A percentile compares a stretch with the other conserved stretches of the same genome.
Conservation (phyloP, 345 rosid species). For the Ailanthus altissimus region DNA sequence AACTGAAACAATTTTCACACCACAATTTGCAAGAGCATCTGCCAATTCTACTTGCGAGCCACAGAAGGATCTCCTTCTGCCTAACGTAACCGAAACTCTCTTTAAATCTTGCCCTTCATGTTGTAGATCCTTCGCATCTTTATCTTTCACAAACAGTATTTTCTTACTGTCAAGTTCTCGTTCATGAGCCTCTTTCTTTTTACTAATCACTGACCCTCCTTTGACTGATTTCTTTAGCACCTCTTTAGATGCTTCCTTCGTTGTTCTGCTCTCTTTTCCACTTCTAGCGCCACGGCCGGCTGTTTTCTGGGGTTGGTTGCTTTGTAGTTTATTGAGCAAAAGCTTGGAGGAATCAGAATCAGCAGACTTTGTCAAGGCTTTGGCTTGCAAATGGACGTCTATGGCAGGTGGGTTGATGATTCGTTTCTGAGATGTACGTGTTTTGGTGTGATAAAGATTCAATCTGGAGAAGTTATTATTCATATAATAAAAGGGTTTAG, state of each 20-base stretch:
- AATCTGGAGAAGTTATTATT: slow-evolving; percentile 26
- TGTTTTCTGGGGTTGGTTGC: slow-evolving; percentile 21
- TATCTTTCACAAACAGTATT: slow-evolving; percentile 9
- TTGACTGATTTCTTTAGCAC: slow-evolving; percentile 23
- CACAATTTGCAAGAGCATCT: slow-evolving; percentile 57
- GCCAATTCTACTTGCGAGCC: slow-evolving; percentile 52
- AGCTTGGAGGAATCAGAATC: slow-evolving; percentile 45
- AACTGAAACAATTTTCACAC: slow-evolving; percentile 64
- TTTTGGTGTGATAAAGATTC: slow-evolving; percentile 23
- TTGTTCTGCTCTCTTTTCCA: slow-evolving; percentile 21
- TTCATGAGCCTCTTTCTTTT: slow-evolving; percentile 20
- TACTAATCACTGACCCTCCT: slow-evolving; percentile 22
- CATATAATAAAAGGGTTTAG: slow-evolving; percentile 25
- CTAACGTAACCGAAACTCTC: slow-evolving; percentile 38
- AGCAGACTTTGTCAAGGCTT: slow-evolving; percentile 51
- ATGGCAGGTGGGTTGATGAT: slow-evolving; percentile 6
- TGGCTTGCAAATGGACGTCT: slow-evolving; percentile 50
- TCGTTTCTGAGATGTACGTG: slow-evolving; percentile 26
- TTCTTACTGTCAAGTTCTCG: slow-evolving; percentile 12
- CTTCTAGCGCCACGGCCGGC: slow-evolving; percentile 8
- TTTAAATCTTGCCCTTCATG: slow-evolving; percentile 29
- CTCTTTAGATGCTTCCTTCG: slow-evolving; percentile 30
- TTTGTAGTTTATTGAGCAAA: slow-evolving; percentile 22
- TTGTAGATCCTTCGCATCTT: slow-evolving; percentile 25
- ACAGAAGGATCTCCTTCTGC: slow-evolving; percentile 54